Conservation (phyloP, 768 basidiomycete genomes). For the Naganishia vishniacii region DNA sequence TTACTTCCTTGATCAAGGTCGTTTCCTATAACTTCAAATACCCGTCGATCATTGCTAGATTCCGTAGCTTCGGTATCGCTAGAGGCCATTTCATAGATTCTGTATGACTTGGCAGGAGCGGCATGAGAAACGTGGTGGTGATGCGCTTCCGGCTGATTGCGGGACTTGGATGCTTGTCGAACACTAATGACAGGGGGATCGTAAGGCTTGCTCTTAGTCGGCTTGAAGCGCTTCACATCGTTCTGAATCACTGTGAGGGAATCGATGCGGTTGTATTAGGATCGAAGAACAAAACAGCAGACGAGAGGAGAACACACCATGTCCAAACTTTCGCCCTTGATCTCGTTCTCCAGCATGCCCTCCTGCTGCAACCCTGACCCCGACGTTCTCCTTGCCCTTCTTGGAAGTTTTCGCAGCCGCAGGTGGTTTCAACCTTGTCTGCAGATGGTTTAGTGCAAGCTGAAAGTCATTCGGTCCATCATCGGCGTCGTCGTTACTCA, state of each 20-base stretch:
- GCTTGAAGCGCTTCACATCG: neutral
- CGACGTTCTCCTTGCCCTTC: constrained; percentile 5
- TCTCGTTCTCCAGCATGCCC: neutral
- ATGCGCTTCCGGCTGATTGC: neutral
- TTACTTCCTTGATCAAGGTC: neutral
- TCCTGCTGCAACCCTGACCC: neutral
- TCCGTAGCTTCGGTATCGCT: neutral
- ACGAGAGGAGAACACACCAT: neutral
- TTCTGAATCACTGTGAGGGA: neutral
- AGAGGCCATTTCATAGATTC: neutral
- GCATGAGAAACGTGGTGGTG: neutral
- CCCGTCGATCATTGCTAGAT: neutral
- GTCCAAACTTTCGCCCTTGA: neutral
- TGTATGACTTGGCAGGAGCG: neutral
- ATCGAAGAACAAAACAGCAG: no score
- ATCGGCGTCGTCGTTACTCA: neutral
- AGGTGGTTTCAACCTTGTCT: neutral
- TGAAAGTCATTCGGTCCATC: neutral
- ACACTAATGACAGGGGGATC: neutral
- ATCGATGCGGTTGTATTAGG: neutral
- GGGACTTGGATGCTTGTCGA: neutral
- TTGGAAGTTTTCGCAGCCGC: neutral
- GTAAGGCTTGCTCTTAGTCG: neutral
- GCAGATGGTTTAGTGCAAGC: neutral
- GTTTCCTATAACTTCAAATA: neutral